Evolutionary conservation across 1,284 basidiomycete genomes (phyloP).

Genomic region (Pterula multifida): DNA sequence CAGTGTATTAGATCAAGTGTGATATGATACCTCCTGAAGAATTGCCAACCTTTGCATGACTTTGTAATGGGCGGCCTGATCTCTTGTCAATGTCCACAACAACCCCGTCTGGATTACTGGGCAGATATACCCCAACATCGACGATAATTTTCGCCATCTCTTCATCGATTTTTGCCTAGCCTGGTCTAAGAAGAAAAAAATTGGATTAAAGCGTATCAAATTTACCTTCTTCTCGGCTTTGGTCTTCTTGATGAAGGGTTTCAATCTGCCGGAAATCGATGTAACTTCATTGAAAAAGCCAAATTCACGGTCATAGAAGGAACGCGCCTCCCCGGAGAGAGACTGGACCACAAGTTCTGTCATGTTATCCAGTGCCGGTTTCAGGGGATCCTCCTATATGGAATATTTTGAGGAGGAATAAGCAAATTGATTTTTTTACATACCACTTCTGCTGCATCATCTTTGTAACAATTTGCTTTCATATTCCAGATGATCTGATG

Average conservation of each 20-base stretch:
- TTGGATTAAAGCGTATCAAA: background rate
- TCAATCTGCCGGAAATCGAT: slow-evolving; percentile 94
- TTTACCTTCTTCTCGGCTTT: slow-evolving; percentile 94
- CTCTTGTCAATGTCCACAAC: slow-evolving; percentile 96
- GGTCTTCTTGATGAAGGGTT: slow-evolving; percentile 91
- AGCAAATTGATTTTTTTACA: slow-evolving; percentile 16
- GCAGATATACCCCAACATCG: slow-evolving; percentile 91
- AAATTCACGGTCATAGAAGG: slow-evolving; percentile 94
- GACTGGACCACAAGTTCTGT: slow-evolving; percentile 73
- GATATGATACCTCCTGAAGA: too few relatives aligned
- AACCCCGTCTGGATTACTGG: slow-evolving; percentile 93
- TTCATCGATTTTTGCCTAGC: slow-evolving; percentile 94
- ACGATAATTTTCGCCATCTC: slow-evolving; percentile 97
- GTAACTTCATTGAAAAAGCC: slow-evolving; percentile 95
- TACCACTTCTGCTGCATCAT: slow-evolving; percentile 78
- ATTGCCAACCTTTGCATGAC: slow-evolving; percentile 87
- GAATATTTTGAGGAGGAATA: slow-evolving; percentile 1
- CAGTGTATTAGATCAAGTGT: background rate
- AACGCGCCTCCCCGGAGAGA: slow-evolving; percentile 82
- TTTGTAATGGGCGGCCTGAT: slow-evolving; percentile 91
- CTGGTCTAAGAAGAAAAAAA: slow-evolving; percentile 5
- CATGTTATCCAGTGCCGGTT: slow-evolving; percentile 87
- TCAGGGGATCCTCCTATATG: slow-evolving; percentile 82
- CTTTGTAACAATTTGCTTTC: slow-evolving; percentile 96
- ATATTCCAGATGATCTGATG: slow-evolving; percentile 99